phyloP scores from a whole-genome alignment of 345 rosid genomes.

The Heritiera fomes region DNA sequence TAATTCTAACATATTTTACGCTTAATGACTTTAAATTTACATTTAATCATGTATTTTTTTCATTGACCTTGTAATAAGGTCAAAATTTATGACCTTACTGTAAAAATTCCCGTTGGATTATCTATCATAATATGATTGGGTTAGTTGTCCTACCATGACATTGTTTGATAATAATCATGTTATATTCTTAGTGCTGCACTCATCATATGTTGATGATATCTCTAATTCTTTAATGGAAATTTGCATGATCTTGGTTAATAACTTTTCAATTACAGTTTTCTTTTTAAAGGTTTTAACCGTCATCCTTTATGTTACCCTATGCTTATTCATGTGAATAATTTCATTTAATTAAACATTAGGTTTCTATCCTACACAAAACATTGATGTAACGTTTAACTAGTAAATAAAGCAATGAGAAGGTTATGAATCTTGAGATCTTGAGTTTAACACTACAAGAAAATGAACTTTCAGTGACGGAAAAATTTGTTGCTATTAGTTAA shows the following conservation, averaged over 20 bases:
- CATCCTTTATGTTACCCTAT: not conserved
- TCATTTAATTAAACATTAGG: not conserved
- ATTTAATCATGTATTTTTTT: too few species aligned
- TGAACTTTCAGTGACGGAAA: too few species aligned
- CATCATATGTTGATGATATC: not conserved
- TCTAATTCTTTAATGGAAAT: not conserved
- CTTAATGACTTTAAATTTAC: too few species aligned
- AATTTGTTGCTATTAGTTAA: too few species aligned
- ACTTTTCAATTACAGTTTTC: not conserved
- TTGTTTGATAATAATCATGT: not conserved
- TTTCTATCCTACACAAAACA: not conserved
- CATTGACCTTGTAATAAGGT: too few species aligned
- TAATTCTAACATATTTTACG: too few species aligned
- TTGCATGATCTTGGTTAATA: not conserved
- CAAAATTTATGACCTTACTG: too few species aligned
- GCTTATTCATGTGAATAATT: not conserved
- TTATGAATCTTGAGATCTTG: not conserved
- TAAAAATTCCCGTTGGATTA: not conserved
- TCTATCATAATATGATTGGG: not conserved
- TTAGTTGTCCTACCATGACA: not conserved
- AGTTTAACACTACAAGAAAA: too few species aligned
- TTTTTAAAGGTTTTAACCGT: not conserved
- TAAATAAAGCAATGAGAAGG: not conserved
- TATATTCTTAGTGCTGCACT: not conserved
- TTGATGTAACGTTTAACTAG: not conserved